Percentiles rank a stretch among this genome's conserved stretches.
Evolutionary conservation across 179 eudicot species (phyloP).

Genomic region (Beta macrorhiza): DNA sequence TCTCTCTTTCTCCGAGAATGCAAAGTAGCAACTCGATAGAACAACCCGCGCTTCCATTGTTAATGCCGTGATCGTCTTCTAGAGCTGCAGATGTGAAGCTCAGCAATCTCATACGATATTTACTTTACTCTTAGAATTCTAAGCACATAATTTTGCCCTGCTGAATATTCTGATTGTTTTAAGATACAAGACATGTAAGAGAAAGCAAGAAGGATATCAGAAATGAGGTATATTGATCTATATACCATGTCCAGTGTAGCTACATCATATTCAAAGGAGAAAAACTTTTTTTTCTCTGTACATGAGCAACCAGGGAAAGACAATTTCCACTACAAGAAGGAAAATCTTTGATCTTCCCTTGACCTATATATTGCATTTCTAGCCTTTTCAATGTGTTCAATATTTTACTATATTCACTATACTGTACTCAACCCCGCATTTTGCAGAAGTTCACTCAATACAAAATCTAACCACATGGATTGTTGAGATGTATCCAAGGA

Average conservation of each 20-base stretch:
- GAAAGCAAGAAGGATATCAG: background rate
- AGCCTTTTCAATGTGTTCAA: background rate
- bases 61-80: background rate
- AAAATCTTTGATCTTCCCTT: constrained; percentile 1
- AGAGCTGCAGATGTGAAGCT: background rate
- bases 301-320: background rate
- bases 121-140: background rate
- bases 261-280: background rate
- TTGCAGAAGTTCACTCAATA: no score
- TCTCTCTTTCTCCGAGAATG: constrained; percentile 20
- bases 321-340: constrained; percentile 3
- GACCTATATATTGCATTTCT: background rate
- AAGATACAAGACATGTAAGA: background rate
- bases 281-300: background rate
- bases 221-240: background rate
- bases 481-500: background rate
- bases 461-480: background rate
- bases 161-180: background rate
- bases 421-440: background rate
- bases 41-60: constrained; percentile 2
- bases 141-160: background rate
- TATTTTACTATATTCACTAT: background rate
- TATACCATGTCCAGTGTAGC: background rate
- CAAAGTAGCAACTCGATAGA: constrained; percentile 9
- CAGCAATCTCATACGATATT: background rate